Conservation (phyloP, 768 basidiomycete species). For the Amanita rimosa region DNA sequence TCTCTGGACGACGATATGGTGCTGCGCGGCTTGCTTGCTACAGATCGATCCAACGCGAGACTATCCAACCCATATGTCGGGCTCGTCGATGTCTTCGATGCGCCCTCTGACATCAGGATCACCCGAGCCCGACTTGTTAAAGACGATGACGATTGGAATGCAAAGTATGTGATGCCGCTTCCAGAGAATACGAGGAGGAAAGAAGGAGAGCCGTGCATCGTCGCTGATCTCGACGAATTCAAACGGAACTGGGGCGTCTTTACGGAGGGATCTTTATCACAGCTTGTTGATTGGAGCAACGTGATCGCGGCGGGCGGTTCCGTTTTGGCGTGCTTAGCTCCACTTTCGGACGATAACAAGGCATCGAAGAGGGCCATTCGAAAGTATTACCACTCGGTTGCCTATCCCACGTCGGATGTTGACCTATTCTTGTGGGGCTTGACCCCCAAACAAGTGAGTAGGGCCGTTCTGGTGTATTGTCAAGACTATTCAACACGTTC, state of each 20-base stretch:
- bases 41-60: not conserved
- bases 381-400: constrained; percentile 42
- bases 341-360: constrained; percentile 36
- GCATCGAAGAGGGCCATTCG: constrained; percentile 44
- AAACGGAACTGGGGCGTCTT: constrained; percentile 55
- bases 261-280: constrained; percentile 48
- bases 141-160: constrained; percentile 1
- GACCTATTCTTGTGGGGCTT: constrained; percentile 56
- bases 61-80: constrained; percentile 4
- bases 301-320: constrained; percentile 52
- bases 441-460: constrained; percentile 37
- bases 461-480: too few relatives aligned
- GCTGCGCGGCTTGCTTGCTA: constrained; percentile 3
- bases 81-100: constrained; percentile 2
- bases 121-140: constrained; percentile 5
- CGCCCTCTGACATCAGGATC: constrained; percentile 3
- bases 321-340: constrained; percentile 45
- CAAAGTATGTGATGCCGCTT: constrained; percentile 30
- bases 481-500: not conserved
- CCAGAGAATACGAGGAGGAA: constrained; percentile 28
- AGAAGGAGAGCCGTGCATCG: constrained; percentile 40
- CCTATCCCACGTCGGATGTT: constrained; percentile 51
- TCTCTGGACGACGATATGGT: constrained; percentile 5
- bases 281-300: constrained; percentile 51
- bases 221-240: constrained; percentile 41